Base-by-base conservation (phyloP, 2,329 filamentous ascomycete species). In the Canariomyces notabilis region DNA sequence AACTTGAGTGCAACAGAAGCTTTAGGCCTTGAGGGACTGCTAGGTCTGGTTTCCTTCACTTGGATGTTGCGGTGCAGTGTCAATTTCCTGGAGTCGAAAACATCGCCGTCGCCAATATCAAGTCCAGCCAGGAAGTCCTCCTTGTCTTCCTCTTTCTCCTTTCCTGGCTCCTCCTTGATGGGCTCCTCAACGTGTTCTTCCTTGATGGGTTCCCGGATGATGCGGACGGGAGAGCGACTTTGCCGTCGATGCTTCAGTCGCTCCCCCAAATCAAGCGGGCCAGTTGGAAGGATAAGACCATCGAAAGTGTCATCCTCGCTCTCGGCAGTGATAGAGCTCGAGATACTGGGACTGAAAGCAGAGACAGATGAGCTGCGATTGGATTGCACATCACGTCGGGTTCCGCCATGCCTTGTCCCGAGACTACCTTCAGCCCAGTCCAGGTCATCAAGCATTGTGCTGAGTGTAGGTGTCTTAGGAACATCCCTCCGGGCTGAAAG, bases 351-450 rank as follows among this genome's bases (percentile, higher is more conserved):
- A 61, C 91, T 97, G 64, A 96, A 77, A 21, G 88, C 87, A 32
- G 90, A 95, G 29, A 85, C 82, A 15, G 89, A 91, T 1, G 89
- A 95, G 69, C 88, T 93, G 59, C 88, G 82, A 59, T 83, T 82
- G 39, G 88, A 90, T 33, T 80, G 81, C n/a, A 76, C 78, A 59
- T 91, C 88, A 58, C 88, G 82, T 54, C 82, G 79, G 12, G 89
- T 95, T 36, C 91, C 91, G 32, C 87, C 90, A 67, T 90, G 91
- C 47, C 91, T 80, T 36, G 91, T 95, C 32, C 91, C 89, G 49
- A 96, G 74, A 63, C 90, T 96, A 45, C 89, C 90, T 67, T 97
- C 93, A 42, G 86, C 88, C 86, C 91, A 95, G 61, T 96, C 90
- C 57, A 95, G 82, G 51, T 95, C 90, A 42, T 95, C 88, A 49